Percentiles rank a stretch among this genome's conserved stretches.
These are phyloP conservation scores for Diplosphaera chodatii DNA, from an alignment of 139 green algal species.

Conservation along the genomic window DNA sequence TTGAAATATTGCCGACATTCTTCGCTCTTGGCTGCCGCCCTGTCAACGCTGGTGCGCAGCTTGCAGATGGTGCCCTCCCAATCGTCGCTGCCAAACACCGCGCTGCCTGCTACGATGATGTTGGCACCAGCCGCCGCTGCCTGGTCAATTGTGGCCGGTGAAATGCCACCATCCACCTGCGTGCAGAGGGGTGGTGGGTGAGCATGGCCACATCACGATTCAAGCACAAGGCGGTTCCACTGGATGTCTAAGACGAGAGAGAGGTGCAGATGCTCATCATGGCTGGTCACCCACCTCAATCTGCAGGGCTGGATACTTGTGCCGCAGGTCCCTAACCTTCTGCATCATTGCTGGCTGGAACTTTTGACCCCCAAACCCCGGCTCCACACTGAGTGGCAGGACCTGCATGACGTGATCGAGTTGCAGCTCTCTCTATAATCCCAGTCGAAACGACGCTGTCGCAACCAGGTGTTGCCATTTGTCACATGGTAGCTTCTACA, in stretches of 20 bases:
- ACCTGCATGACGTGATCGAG: no score
- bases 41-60: constrained; percentile 14
- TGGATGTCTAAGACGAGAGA: no score
- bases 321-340: constrained; percentile 58
- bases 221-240: no score
- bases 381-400: constrained; percentile 74
- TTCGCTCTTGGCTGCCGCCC: constrained; percentile 2
- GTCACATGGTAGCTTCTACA: no score
- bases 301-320: constrained; percentile 44
- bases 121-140: constrained; percentile 77
- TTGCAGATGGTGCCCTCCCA: constrained; percentile 5
- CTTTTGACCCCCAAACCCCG: constrained; percentile 86
- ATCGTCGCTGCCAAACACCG: constrained; percentile 66
- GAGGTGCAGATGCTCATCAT: no score
- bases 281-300: constrained; percentile 74
- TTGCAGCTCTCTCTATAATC: no score
- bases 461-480: no score
- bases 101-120: constrained; percentile 74
- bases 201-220: no score
- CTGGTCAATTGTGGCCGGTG: constrained; percentile 41
- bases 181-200: no score
- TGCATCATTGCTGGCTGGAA: constrained; percentile 58
- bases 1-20: not conserved
- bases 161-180: constrained; percentile 83
- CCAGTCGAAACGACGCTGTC: no score